Evolutionary conservation across 2,329 filamentous ascomycete species (phyloP).

Genomic region (Chaetoscypha palmicola): DNA sequence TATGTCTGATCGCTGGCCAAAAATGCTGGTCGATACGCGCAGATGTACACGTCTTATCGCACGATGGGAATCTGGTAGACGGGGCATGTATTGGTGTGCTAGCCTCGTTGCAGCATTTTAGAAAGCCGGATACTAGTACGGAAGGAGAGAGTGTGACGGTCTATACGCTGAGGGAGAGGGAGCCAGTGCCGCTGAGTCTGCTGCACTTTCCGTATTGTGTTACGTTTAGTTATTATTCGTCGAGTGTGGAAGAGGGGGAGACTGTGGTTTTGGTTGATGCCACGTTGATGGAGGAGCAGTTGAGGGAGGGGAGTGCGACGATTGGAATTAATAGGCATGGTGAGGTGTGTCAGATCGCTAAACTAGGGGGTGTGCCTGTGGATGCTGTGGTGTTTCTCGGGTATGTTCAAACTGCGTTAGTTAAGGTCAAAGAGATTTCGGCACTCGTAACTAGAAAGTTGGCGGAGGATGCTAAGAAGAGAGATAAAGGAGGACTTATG

Average conservation of each 20-base stretch:
- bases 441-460: conserved; percentile 65
- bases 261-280: conserved; percentile 68
- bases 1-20: conserved; percentile 83
- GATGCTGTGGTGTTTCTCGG: conserved; percentile 72
- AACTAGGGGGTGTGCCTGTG: conserved; percentile 76
- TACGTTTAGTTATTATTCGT: conserved; percentile 74
- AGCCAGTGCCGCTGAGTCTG: conserved; percentile 83
- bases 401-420: conserved; percentile 66
- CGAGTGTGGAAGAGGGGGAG: conserved; percentile 52
- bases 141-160: conserved; percentile 79
- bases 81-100: conserved; percentile 80
- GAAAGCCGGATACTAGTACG: conserved; percentile 81
- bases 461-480: conserved; percentile 68
- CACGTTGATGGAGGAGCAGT: conserved; percentile 67
- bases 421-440: conserved; percentile 75
- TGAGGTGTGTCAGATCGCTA: conserved; percentile 51
- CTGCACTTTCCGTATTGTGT: conserved; percentile 88
- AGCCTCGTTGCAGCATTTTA: conserved; percentile 83
- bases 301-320: conserved; percentile 65
- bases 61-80: conserved; percentile 86
- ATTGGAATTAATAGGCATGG: conserved; percentile 49
- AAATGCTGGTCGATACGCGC: conserved; percentile 90
- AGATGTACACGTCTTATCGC: conserved; percentile 84
- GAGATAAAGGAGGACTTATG: conserved; percentile 71
- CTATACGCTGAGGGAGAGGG: conserved; percentile 76